These are phyloP conservation scores for Globisporangium cystogenes DNA, from an alignment of 352 stramenopile genomes.

Conservation along the genomic window DNA sequence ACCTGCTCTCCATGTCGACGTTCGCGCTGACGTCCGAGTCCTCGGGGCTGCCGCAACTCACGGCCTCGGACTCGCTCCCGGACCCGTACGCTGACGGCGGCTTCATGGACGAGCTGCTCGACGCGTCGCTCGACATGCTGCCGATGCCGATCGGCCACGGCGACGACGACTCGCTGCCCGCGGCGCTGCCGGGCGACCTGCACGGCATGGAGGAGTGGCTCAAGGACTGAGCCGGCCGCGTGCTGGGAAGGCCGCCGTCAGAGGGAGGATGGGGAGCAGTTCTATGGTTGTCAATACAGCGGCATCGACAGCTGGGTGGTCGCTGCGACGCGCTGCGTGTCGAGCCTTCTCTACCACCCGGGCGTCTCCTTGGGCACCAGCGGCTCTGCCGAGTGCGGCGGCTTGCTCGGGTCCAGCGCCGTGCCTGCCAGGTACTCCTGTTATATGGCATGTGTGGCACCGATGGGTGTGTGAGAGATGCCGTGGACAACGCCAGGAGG, in stretches of 20 bases:
- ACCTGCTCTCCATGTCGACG: constrained; percentile 69
- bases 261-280: background rate
- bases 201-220: constrained; percentile 80
- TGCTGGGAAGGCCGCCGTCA: no score
- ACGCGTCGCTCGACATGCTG: constrained; percentile 40
- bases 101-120: constrained; percentile 47
- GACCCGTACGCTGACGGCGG: constrained; percentile 5
- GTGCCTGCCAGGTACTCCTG: constrained; percentile 67
- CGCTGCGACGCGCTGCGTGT: no score
- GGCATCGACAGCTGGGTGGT: no score
- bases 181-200: constrained; percentile 58
- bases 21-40: constrained; percentile 24
- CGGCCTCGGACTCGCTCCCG: constrained; percentile 1
- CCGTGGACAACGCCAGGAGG: no score
- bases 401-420: constrained; percentile 47
- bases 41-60: constrained; percentile 12
- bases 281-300: background rate
- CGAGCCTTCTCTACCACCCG: constrained; percentile 39
- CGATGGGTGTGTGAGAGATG: no score
- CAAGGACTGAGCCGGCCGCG: constrained; percentile 41
- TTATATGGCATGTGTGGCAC: no score
- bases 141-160: constrained; percentile 70
- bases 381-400: constrained; percentile 47
- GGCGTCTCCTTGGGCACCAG: constrained; percentile 65
- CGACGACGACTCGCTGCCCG: constrained; percentile 29